Conservation (phyloP, 306 rosid species). For the Lathyrus tuberosus region DNA sequence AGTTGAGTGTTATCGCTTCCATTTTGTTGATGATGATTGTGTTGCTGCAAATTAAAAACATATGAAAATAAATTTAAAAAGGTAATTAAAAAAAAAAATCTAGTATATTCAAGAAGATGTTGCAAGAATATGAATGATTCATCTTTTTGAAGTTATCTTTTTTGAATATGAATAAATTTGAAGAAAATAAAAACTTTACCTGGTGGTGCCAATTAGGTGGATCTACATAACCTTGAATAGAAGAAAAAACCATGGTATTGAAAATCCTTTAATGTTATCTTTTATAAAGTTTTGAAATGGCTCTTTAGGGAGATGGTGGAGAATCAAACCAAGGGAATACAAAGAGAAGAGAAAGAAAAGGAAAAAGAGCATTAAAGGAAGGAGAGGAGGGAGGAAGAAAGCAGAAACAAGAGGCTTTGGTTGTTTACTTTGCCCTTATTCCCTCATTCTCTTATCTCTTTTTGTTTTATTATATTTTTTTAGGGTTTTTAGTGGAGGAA, state of each 20-base stretch:
- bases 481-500: constrained; percentile 78
- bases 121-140: constrained; percentile 76
- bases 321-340: constrained; percentile 97
- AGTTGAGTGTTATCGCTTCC: constrained; percentile 51
- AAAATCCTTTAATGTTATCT: constrained; percentile 52
- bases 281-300: constrained; percentile 87
- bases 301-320: constrained; percentile 91
- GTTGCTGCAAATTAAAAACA: constrained; percentile 55
- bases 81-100: neutral
- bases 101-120: constrained; percentile 76
- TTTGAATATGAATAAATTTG: constrained; percentile 31
- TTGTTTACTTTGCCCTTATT: constrained; percentile 82
- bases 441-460: constrained; percentile 77
- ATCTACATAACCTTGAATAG: constrained; percentile 97
- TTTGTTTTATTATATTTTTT: constrained; percentile 87
- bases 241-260: constrained; percentile 91
- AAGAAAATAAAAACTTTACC: constrained; percentile 58
- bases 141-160: constrained; percentile 45
- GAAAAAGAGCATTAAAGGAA: constrained; percentile 54
- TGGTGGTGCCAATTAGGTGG: constrained; percentile 96
- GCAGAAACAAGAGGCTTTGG: constrained; percentile 53
- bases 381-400: constrained; percentile 50
- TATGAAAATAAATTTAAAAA: neutral
- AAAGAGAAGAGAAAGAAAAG: constrained; percentile 67
- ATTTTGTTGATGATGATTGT: constrained; percentile 49